Percentiles rank a stretch among this genome's conserved stretches.
These are phyloP conservation scores for Botrytis pseudocinerea DNA, from an alignment of 2,329 filamentous ascomycete species.

Conservation along the genomic window DNA sequence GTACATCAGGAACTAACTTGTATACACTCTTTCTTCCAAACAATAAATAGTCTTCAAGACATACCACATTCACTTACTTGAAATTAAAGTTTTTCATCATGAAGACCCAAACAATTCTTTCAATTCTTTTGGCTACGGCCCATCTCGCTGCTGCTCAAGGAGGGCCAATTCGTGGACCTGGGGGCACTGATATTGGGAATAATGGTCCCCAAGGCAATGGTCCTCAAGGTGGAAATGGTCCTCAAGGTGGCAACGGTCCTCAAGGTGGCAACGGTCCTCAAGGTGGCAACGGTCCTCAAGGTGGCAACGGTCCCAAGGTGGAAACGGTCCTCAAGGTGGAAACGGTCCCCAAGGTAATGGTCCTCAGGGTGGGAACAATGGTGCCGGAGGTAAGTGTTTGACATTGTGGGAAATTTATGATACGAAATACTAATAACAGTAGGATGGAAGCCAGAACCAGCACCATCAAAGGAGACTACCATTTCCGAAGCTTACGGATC, in stretches of 20 bases:
- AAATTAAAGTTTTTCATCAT: conserved; percentile 15
- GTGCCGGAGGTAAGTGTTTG: neutral
- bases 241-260: neutral
- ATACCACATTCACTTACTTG: conserved; percentile 16
- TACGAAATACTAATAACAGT: neutral
- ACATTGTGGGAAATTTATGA: neutral
- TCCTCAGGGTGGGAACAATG: neutral
- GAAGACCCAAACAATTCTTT: neutral
- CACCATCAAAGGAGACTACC: neutral
- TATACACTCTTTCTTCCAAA: conserved; percentile 21
- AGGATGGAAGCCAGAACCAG: neutral
- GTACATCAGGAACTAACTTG: conserved; percentile 18
- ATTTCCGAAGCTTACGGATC: neutral
- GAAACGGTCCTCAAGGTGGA: neutral
- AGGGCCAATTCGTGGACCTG: neutral
- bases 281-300: neutral
- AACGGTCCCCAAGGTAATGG: neutral
- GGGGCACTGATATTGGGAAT: neutral
- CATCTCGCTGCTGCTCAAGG: conserved; percentile 1
- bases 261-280: neutral
- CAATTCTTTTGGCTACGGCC: conserved; percentile 12
- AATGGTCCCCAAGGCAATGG: too few relatives aligned
- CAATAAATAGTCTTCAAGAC: conserved; percentile 17
- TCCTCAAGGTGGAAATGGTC: too few relatives aligned
- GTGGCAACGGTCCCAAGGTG: neutral